Evolutionary conservation across 228 moss, liverwort and hornwort species (phyloP), one percentile per base, ranked within the genome.

Genomic region (Sphagnum magellanicum): DNA sequence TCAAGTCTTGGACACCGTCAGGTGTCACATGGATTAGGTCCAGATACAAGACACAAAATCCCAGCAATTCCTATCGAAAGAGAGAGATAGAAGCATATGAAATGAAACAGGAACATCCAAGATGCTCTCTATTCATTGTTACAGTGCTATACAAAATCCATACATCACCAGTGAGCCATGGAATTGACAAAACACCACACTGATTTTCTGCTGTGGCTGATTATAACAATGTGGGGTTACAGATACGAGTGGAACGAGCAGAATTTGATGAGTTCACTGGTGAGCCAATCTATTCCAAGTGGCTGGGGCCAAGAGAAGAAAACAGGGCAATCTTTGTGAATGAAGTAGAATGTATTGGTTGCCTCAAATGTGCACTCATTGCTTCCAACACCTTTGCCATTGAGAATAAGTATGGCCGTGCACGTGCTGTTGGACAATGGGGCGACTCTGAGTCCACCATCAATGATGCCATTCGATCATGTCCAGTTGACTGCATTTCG

Each of bases 401-500:
- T 17, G 97, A 97, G 73, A 81, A 81, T 65, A 82, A 83, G 60
- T 77, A 84, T 51, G 97, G 97, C 4, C 83, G 97, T 75, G 97
- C 97, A 60, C 91, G 97, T 14, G 92, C 91, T 50, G 90, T 90
- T 48, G 83, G 87, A 11, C 97, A 97, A 72, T 97, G 97, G 97
- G 91, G 84, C 52, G 91, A 97, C 81, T 88, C 88, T 0, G 97
- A 97, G 74, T 74, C 68, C 49, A 91, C 83, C 16, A 79, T 80
- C 16, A 83, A 81, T 73, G 88, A 87, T 64, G 97, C 97, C 48
- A 87, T 93, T 57, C 88, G 84, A 58, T 83, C 97, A 67, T 97
- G 97, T 64, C 97, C 97, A 49, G 97, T 97, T 49, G 97, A 97
- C 72, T 97, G 97, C 59, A 97, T 97, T 70, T 93, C 89, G 97